phyloP scores from a whole-genome alignment of 2,329 filamentous ascomycete genomes.

The Fusarium sp. region DNA sequence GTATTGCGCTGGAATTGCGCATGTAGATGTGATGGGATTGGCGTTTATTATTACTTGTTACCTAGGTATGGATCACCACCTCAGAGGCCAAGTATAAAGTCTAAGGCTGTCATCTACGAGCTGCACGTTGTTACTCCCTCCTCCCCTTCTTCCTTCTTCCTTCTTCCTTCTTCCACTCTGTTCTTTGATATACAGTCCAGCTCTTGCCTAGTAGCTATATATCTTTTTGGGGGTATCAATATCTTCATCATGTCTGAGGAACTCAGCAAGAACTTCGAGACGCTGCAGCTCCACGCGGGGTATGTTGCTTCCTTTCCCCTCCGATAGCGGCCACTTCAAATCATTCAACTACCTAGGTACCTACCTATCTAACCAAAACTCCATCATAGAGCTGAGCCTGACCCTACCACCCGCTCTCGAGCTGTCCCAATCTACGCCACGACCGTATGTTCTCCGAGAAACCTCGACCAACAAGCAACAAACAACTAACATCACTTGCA shows the following conservation, averaged over 20 bases:
- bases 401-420: conserved; percentile 83
- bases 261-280: conserved; percentile 77
- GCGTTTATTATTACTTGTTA: background rate
- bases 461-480: background rate
- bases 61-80: background rate
- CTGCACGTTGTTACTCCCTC: background rate
- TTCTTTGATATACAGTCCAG: background rate
- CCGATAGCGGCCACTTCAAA: no score
- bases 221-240: background rate
- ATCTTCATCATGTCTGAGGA: conserved; percentile 52
- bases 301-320: conserved; percentile 54
- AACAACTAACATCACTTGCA: conserved; percentile 48
- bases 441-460: conserved; percentile 59
- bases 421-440: conserved; percentile 97
- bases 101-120: conserved; percentile 22
- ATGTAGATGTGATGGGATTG: background rate
- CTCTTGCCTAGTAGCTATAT: no score
- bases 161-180: conserved; percentile 37
- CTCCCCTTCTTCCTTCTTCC: conserved; percentile 2
- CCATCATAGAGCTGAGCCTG: conserved; percentile 75
- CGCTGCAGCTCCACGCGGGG: conserved; percentile 87
- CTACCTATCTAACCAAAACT: conserved; percentile 13
- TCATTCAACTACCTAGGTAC: no score
- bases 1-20: background rate
- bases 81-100: conserved; percentile 42